Percentiles rank a stretch among this genome's conserved stretches.
These are phyloP conservation scores for Dactylorhiza incarnata DNA, from an alignment of 106 monocot species.

Conservation along the genomic window DNA sequence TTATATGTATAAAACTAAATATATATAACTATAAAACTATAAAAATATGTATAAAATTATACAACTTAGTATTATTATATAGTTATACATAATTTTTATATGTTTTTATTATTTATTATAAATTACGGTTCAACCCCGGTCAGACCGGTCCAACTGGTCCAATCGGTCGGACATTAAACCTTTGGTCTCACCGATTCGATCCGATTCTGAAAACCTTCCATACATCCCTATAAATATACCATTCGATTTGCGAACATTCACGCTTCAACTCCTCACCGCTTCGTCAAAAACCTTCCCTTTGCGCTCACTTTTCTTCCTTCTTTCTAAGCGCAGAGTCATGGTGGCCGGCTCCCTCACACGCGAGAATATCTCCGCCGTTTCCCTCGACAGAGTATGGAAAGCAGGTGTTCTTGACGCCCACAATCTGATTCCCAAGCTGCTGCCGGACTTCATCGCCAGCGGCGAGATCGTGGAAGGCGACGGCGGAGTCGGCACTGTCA, in stretches of 20 bases:
- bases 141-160: too few relatives aligned
- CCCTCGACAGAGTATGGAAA: slow-evolving; percentile 22
- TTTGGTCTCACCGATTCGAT: too few relatives aligned
- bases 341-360: slow-evolving; percentile 14
- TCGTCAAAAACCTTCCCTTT: not conserved
- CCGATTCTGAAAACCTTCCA: not conserved
- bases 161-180: too few relatives aligned
- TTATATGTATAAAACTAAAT: too few relatives aligned
- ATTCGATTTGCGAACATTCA: not conserved
- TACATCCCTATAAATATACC: not conserved
- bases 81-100: too few relatives aligned
- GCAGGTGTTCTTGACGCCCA: slow-evolving; percentile 12
- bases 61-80: too few relatives aligned
- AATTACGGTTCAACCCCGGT: too few relatives aligned
- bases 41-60: too few relatives aligned
- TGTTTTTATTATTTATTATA: too few relatives aligned
- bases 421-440: slow-evolving; percentile 17
- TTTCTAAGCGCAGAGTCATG: slow-evolving; percentile 1
- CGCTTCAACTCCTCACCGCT: not conserved
- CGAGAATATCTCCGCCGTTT: not conserved
- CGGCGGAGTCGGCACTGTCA: slow-evolving; percentile 26
- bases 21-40: too few relatives aligned
- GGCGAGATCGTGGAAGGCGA: slow-evolving; percentile 16
- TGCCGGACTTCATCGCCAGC: slow-evolving; percentile 6
- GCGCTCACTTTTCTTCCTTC: too few relatives aligned